Percentiles rank a stretch among this genome's conserved stretches.
Conservation (phyloP, 805 yeast genomes). For the Brettanomyces anomalus region DNA sequence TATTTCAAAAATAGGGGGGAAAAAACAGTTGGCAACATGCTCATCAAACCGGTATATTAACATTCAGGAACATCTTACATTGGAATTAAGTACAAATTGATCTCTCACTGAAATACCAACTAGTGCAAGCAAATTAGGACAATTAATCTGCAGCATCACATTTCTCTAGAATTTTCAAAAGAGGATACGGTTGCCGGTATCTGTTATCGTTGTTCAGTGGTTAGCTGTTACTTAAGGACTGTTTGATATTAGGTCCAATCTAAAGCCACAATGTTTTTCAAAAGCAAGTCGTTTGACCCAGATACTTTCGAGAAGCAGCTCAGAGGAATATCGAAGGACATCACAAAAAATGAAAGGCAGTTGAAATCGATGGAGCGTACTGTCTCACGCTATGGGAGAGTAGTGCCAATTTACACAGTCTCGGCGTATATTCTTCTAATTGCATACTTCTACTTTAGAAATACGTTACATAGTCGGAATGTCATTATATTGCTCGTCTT, state of each 20-base stretch:
- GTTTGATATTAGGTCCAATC: not conserved
- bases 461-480: constrained; percentile 1
- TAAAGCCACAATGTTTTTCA: constrained; percentile 8
- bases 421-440: constrained; percentile 17
- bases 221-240: not conserved
- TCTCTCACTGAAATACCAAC: too few species aligned
- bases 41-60: too few species aligned
- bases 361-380: constrained; percentile 11
- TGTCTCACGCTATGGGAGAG: constrained; percentile 10
- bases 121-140: too few species aligned
- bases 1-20: too few species aligned
- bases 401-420: constrained; percentile 12
- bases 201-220: not conserved
- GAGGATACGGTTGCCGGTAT: not conserved
- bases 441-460: constrained; percentile 12
- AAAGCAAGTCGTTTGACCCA: constrained; percentile 31
- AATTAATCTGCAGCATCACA: too few species aligned
- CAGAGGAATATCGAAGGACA: constrained; percentile 28
- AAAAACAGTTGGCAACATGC: too few species aligned
- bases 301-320: constrained; percentile 35
- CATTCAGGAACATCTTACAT: too few species aligned
- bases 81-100: too few species aligned
- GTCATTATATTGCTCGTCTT: constrained; percentile 2
- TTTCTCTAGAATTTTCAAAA: not conserved
- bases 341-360: constrained; percentile 19